Percentiles rank a stretch among this genome's conserved stretches.
Conservation (phyloP, 2,329 filamentous ascomycete genomes). For the Fusarium algeriense region DNA sequence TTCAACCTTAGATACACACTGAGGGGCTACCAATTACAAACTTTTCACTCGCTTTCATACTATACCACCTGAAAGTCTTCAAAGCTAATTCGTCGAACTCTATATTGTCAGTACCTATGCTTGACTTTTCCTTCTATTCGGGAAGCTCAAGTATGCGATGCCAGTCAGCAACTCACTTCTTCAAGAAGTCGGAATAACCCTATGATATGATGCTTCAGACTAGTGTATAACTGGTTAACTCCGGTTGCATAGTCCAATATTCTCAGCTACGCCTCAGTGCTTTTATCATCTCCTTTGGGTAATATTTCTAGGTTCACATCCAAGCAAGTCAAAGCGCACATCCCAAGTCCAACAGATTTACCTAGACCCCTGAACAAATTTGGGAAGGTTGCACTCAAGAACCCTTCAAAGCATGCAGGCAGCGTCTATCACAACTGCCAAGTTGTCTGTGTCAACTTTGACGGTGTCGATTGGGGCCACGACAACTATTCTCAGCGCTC, state of each 20-base stretch:
- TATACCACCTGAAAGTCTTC: not conserved
- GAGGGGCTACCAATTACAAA: not conserved
- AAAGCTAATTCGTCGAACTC: not conserved
- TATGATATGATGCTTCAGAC: not conserved
- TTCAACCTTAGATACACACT: not conserved
- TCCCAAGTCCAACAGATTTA: not conserved
- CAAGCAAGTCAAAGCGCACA: conserved; percentile 15
- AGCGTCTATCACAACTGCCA: conserved; percentile 36
- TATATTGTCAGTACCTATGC: not conserved
- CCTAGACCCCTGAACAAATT: not conserved
- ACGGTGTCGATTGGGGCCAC: conserved; percentile 44
- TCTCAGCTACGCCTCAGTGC: not conserved
- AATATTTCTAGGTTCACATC: conserved; percentile 3
- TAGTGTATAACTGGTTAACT: not conserved
- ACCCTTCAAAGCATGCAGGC: conserved; percentile 20
- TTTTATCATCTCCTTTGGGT: not conserved
- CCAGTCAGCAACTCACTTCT: not conserved
- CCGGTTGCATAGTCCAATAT: not conserved
- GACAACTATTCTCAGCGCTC: conserved; percentile 41
- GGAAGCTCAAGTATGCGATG: not conserved
- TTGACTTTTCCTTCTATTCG: not conserved
- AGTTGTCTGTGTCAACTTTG: conserved; percentile 15
- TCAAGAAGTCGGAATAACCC: not conserved
- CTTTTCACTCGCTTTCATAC: not conserved
- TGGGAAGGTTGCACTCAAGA: conserved; percentile 6